Base-by-base conservation (phyloP, 306 rosid species). In the Quercus variabilis region DNA sequence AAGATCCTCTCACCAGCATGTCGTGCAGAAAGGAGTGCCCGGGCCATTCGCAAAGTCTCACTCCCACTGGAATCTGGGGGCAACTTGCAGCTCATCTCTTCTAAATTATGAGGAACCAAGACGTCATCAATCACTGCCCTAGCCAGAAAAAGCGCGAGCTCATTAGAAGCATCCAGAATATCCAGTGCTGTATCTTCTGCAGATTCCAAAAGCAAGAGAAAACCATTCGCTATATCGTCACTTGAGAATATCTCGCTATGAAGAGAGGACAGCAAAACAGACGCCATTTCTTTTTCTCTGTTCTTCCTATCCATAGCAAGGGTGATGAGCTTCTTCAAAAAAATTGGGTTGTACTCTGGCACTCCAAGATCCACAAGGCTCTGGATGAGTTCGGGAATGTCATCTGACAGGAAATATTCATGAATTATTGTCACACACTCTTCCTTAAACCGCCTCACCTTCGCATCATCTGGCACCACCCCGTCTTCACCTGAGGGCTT, bases 261-360 rank as follows among this genome's bases (percentile, higher is more conserved):
- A 77, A 95, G 98, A 74, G 98, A 97, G 81, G 98, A 91, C 52
- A 95, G 94, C 69, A 95, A 94, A 63, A 93, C 94, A 28, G 99
- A 95, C 19, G 99, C 97, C 99, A 95, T 95, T 87, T 95, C 99
- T 88, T 95, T 95, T 81, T 95, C 99, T 78, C 88, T 92, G 93
- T 95, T 95, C 86, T 91, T 95, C 81, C 99, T 78, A 84, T 95
- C 99, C 98, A 95, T 83, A 17, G 99, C 99, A 60, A 95, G 94
- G 18, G 98, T 93, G 80, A 95, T 91, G 52, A 95, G 83, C 88
- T 79, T 95, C 98, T 95, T 95, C 90, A 95, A 78, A 80, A 95
- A 95, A 77, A 95, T 79, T 20, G 99, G 84, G 80, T 95, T 95
- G 75, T 86, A 87, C 84, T 93, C 91, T 0, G 99, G 99, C 57